Evolutionary conservation across 352 stramenopile species (phyloP), one percentile per base, ranked within the genome.

Genomic region (Plasmopara viticola): DNA sequence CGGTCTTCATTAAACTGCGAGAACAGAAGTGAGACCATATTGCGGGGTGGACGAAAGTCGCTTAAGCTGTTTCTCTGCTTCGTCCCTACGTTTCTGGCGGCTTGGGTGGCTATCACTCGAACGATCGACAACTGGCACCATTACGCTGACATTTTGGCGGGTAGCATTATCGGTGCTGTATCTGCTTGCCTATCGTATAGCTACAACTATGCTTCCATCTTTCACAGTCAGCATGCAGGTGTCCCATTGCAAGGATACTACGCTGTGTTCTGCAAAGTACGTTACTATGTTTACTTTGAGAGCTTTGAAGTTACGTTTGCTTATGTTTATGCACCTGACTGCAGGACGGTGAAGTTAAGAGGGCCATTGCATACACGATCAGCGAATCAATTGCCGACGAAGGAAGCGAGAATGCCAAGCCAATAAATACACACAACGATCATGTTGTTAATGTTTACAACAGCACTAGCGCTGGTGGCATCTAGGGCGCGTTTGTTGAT

Each of bases 91-190:
- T 70, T 90, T 48, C 25, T 90, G 13, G 82, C 82, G 2, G 41
- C 79, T 9, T 93, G 82, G 82, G 77, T 93, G 48, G 70, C 65
- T 38, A 64, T 93, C 35, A 93, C 82, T 30, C 78, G 82, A 41
- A 84, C 82, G 12, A 73, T 90, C 45, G 82, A 93, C 67, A 93
- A 93, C 56, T 93, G 82, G 82, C 82, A 93, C 42, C 79, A 93
- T 69, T 93, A 90, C 48, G 75, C 60, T 35, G 82, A 93, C 48
- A 76, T 73, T 37, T 42, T 80, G 40, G 71, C 78, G 13, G 78
- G 78, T 14, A 82, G 70, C 54, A 76, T 88, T 35, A 84, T 88
- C 48, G 78, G 78, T 5, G 72, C 72, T 1, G 68, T 77, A 33
- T 71, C 75, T 6, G 71, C 78, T 10, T 69, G 60, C 29, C 40